Base-by-base conservation (phyloP, 2,329 filamentous ascomycete genomes). In the Diatrype stigma region DNA sequence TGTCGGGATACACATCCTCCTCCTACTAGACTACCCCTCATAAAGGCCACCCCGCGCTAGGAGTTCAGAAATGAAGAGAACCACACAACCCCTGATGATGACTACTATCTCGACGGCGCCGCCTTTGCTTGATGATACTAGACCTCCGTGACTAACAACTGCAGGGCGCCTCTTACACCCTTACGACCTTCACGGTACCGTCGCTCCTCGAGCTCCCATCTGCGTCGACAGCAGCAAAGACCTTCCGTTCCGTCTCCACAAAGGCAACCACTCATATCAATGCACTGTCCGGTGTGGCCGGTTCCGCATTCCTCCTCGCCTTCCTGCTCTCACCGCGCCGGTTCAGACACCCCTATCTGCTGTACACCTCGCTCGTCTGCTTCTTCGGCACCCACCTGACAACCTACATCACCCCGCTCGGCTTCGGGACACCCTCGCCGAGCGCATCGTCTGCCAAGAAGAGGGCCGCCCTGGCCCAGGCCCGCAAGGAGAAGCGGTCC, bases 151-250 rank as follows among this genome's bases (percentile, higher is more conserved):
- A 46, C 46, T 34, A 50, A 45, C 47, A 6, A 51, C 45, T 21
- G 47, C 63, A 96, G 93, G 93, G 93, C 70, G 81, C 94, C 53
- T 96, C 92, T 47, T 95, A 93, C 74, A 87, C 90, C 45, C 81
- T 94, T 60, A 87, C 87, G 21, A 82, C 84, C 53, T 75, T 95
- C 57, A 85, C 89, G 23, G 81, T 96, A 53, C 92, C 93, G 17
- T 81, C 89, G 6, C 84, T 96, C 50, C 84, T 93, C 61, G 81
- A 84, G 49, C 87, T 96, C 46, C 89, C 90, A 10, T 89, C 88
- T 47, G 87, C 92, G 46, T 75, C 80, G 51, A 76, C 80, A 49
- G 89, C 89, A 56, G 79, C 84, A 45, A 83, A 84, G 64, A 85
- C 89, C 60, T 85, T 95, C 67, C 73, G 80, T 58, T 82, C 83